Conservation (phyloP, 345 rosid species). For the Gossypium herbaceum region DNA sequence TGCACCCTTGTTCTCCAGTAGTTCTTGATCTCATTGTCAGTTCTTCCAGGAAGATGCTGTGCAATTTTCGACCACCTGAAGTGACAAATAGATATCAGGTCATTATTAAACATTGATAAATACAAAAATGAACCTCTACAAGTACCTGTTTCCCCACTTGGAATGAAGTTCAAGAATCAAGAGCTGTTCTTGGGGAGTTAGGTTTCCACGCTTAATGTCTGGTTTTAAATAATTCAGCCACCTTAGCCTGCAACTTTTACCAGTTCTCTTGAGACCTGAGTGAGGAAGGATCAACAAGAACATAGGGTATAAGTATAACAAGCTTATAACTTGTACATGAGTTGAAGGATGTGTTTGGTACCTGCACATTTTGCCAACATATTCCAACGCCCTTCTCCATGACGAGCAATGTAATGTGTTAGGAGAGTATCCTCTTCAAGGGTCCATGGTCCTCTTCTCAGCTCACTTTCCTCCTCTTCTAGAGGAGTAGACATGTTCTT, state of each 20-base stretch:
- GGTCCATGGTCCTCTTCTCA: constrained; percentile 91
- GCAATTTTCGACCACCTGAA: constrained; percentile 89
- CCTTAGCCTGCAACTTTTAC: constrained; percentile 90
- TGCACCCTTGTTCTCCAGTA: constrained; percentile 97
- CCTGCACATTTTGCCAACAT: constrained; percentile 72
- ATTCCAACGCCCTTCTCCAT: constrained; percentile 94
- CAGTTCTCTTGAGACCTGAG: constrained; percentile 75
- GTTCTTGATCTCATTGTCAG: constrained; percentile 91
- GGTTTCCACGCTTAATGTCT: constrained; percentile 82
- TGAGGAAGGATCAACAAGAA: neutral
- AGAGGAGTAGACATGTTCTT: neutral
- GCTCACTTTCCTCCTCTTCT: constrained; percentile 34
- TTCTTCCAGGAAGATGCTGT: constrained; percentile 84
- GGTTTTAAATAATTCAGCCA: constrained; percentile 93
- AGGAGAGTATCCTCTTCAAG: constrained; percentile 79
- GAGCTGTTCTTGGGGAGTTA: constrained; percentile 77
- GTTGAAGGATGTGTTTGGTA: constrained; percentile 16
- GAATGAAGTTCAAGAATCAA: constrained; percentile 87
- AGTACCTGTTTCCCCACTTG: constrained; percentile 86
- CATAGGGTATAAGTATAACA: neutral
- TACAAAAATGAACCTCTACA: neutral
- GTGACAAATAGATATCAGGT: neutral
- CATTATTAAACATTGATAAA: neutral
- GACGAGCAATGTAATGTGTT: constrained; percentile 53
- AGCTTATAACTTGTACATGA: neutral